A percentile compares a stretch with the other conserved stretches of the same genome.
Conservation (phyloP, 257 asterid genomes). For the Solanum acaule region DNA sequence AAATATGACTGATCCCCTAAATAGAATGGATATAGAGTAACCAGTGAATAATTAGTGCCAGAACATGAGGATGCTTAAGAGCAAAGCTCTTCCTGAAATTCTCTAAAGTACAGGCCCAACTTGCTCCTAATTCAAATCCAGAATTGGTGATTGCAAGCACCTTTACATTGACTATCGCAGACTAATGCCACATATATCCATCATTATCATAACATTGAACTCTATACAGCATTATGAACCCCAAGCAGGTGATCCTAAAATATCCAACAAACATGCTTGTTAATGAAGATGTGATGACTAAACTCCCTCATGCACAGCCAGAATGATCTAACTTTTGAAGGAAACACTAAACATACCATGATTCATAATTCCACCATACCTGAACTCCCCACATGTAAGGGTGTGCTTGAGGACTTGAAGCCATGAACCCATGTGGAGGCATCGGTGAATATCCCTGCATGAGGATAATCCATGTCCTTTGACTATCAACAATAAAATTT, state of each 20-base stretch:
- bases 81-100: background rate
- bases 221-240: background rate
- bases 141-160: background rate
- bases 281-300: background rate
- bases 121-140: background rate
- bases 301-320: background rate
- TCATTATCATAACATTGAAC: background rate
- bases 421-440: constrained; percentile 86
- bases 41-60: background rate
- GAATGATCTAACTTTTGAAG: background rate
- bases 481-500: background rate
- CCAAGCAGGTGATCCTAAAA: background rate
- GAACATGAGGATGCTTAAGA: background rate
- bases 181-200: background rate
- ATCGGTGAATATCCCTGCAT: constrained; percentile 76
- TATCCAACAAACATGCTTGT: background rate
- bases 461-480: constrained; percentile 12
- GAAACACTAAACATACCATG: background rate
- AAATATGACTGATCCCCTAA: background rate
- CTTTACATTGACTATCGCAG: background rate
- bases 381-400: constrained; percentile 99
- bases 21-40: background rate
- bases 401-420: constrained; percentile 81
- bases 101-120: background rate
- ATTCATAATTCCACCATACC: constrained; percentile 24